Evolutionary conservation across 2,329 filamentous ascomycete genomes (phyloP), one percentile per base, ranked within the genome.

Genomic region (Salinomyces thailandicus): DNA sequence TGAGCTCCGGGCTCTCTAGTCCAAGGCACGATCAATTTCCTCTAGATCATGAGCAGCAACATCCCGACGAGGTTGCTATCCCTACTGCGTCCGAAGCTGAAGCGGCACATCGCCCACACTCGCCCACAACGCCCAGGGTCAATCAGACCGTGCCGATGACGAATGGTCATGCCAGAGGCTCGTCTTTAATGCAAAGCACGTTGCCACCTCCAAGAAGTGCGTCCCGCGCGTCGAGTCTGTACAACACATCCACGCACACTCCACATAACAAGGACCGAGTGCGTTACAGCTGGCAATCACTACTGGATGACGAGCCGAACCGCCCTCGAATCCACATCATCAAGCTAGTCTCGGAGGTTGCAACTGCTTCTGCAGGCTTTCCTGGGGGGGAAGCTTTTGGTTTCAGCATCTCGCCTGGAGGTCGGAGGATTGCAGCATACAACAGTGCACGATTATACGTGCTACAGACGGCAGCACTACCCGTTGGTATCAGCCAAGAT

Each of bases 361-460:
- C 84, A 48, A 89, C 82, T 55, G 87, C 84, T 1, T 85, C 54
- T 29, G 57, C 85, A 15, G 73, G 73, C 2, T 81, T 80, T 43
- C 85, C 85, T 3, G 51, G 52, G 7, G 57, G 57, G 19, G 85
- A 93, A 58, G 84, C 84, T 31, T 84, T 93, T 63, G 81, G 85
- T 37, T 93, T 93, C 58, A 77, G 74, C 44, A 75, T 85, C 41
- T 93, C 85, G 2, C 77, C 83, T 5, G 75, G 72, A 36, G 85
- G 84, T 2, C 77, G 80, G 47, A 75, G 79, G 48, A 62, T 93
- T 18, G 71, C 93, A 27, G 85, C 82, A 35, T 83, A 86, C 58
- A 93, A 85, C 59, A 93, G 85, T 24, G 87, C 85, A 9, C 72
- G 85, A 39, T 83, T 93, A 46, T 81, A 87, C 50, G 73, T 93